phyloP scores from a whole-genome alignment of 1,139 yeast species.

The Tardiomyces digboiensis region DNA sequence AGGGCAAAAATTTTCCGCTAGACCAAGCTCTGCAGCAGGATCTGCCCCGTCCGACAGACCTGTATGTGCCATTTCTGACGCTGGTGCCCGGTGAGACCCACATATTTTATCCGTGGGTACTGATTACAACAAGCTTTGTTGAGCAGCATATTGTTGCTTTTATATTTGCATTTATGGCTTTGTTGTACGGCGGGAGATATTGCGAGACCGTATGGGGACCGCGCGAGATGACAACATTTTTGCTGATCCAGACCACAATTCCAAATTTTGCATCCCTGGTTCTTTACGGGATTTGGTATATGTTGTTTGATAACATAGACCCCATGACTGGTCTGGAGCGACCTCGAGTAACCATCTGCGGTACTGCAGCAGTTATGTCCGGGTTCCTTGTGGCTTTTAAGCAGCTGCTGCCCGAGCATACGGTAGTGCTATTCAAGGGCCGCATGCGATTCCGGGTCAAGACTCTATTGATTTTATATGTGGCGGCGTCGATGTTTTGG shows the following conservation, averaged over 20 bases:
- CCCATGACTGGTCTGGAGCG: background rate
- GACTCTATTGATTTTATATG: slow-evolving; percentile 54
- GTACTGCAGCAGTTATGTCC: slow-evolving; percentile 61
- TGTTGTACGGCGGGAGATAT: slow-evolving; percentile 45
- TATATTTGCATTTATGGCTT: slow-evolving; percentile 37
- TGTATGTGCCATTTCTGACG: slow-evolving; percentile 54
- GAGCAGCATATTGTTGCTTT: slow-evolving; percentile 50
- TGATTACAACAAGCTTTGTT: slow-evolving; percentile 62
- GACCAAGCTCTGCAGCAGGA: background rate
- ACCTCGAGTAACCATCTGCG: slow-evolving; percentile 38
- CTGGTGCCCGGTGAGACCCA: slow-evolving; percentile 50
- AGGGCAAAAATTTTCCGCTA: background rate
- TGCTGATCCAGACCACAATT: slow-evolving; percentile 44
- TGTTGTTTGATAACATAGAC: background rate
- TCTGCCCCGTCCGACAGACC: slow-evolving; percentile 25
- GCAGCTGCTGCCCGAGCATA: slow-evolving; percentile 85
- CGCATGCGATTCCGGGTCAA: slow-evolving; percentile 53
- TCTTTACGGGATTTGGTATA: slow-evolving; percentile 6
- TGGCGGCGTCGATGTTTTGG: slow-evolving; percentile 30
- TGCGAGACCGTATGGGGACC: slow-evolving; percentile 49
- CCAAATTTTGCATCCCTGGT: slow-evolving; percentile 42
- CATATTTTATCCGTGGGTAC: slow-evolving; percentile 58
- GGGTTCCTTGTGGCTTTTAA: slow-evolving; percentile 81
- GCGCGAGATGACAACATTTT: slow-evolving; percentile 49
- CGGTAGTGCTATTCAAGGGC: slow-evolving; percentile 55